Percentiles rank a stretch among this genome's conserved stretches.
These are phyloP conservation scores for Naganishia vishniacii DNA, from an alignment of 768 basidiomycete genomes.

Conservation along the genomic window DNA sequence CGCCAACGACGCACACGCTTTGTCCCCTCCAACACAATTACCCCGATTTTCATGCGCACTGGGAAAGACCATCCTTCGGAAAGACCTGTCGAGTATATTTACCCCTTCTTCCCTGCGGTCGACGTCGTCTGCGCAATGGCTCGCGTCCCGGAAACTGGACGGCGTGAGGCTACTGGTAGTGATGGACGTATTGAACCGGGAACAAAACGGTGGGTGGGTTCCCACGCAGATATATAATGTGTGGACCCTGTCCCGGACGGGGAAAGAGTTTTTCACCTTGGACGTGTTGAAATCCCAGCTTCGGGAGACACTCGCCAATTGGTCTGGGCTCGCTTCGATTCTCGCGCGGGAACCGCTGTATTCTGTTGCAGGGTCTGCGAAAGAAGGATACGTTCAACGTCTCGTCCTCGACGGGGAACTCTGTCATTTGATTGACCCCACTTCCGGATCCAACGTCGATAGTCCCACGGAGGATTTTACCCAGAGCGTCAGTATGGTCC, in stretches of 20 bases:
- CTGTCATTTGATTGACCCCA: constrained; percentile 26
- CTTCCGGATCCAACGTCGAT: constrained; percentile 25
- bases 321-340: neutral
- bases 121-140: constrained; percentile 29
- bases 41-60: constrained; percentile 33
- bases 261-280: constrained; percentile 37
- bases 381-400: constrained; percentile 29
- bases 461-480: constrained; percentile 39
- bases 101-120: neutral
- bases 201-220: constrained; percentile 14
- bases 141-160: constrained; percentile 45
- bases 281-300: constrained; percentile 34
- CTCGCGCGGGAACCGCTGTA: neutral
- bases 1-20: neutral
- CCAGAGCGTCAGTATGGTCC: constrained; percentile 38
- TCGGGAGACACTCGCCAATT: neutral
- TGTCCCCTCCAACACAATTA: constrained; percentile 3
- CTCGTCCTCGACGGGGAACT: constrained; percentile 47
- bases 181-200: constrained; percentile 34
- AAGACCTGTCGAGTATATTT: constrained; percentile 29
- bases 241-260: constrained; percentile 37
- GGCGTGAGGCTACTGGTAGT: constrained; percentile 39
- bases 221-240: too few relatives aligned
- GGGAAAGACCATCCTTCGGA: constrained; percentile 40
- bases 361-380: neutral